Conservation (phyloP, 495 filamentous ascomycete species). For the Aspergillus biplanus region DNA sequence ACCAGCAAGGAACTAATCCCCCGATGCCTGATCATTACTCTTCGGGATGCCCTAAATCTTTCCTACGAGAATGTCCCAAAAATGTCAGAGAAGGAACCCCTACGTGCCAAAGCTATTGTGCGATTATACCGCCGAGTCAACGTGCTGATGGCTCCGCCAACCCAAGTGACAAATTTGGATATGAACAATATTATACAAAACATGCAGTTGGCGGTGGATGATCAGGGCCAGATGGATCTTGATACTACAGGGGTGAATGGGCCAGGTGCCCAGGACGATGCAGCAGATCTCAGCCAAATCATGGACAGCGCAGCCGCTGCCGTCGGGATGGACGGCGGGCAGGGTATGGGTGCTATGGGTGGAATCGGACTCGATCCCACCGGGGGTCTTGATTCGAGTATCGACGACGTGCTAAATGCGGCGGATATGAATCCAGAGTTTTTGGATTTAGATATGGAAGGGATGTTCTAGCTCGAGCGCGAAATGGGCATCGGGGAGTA, state of each 20-base stretch:
- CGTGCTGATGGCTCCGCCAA: conserved; percentile 49
- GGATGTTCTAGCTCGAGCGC: conserved; percentile 39
- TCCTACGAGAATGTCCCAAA: conserved; percentile 65
- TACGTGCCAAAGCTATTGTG: conserved; percentile 71
- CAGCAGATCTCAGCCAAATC: conserved; percentile 52
- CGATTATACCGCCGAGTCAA: conserved; percentile 77
- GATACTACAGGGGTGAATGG: conserved; percentile 28
- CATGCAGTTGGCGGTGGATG: conserved; percentile 44
- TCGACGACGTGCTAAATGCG: conserved; percentile 53
- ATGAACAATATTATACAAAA: conserved; percentile 47
- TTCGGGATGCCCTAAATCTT: conserved; percentile 72
- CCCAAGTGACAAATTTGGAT: conserved; percentile 46
- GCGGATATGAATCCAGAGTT: conserved; percentile 57
- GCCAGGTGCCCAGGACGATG: conserved; percentile 31
- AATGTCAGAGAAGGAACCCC: conserved; percentile 61
- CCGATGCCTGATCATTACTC: conserved; percentile 49
- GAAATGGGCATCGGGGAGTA: not conserved
- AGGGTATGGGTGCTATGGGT: conserved; percentile 34
- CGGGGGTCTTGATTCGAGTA: conserved; percentile 43
- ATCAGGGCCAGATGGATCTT: conserved; percentile 41
- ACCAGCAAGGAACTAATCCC: conserved; percentile 45
- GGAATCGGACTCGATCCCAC: conserved; percentile 20
- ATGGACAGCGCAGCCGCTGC: conserved; percentile 48
- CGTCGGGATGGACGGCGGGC: conserved; percentile 35
- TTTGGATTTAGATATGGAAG: conserved; percentile 54